Base-by-base conservation (phyloP, 257 asterid species). In the Euphrasia confusa region DNA sequence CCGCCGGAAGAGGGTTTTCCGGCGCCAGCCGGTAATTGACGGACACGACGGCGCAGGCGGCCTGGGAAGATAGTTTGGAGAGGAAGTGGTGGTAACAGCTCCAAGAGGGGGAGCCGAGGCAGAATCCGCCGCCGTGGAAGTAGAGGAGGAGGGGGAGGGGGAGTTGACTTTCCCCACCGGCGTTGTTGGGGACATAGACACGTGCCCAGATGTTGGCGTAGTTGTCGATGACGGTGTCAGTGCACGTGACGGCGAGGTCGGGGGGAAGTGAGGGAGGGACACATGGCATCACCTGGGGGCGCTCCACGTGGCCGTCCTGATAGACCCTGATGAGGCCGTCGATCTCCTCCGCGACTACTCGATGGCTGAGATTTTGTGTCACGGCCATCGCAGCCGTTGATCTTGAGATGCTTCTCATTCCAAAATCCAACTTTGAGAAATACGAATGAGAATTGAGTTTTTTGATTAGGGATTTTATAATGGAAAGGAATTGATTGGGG, bases 41-140 rank as follows among this genome's bases (percentile, higher is more conserved):
- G 0, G 98, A 88, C 68, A 82, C 72, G 78, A 90, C 72, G 3
- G 70, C 82, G 54, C 91, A 85, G 59, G 59, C 68, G 30, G 79
- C 57, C 47, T 58, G 71, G 7, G 84, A 33, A 42, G 94, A 75
- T 28, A 90, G 59, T 39, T 74, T 85, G 2, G 86, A 79, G 0
- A 90, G 80, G 72, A 88, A 85, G 5, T 88, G 88, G 52, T 88
- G 95, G 79, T 90, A 90, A 69, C 94, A 88, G 53, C 64, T 69
- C 96, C 96, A 88, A 5, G 94, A 79, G 8, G 95, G 77, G 30
- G 96, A 78, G 13, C 95, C 98, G 9, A 90, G 94, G 54, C 98
- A 90, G 61, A 90, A 88, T 42, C 95, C 96, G 63, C 96, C 96
- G 0, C 96, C 96, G 66, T 86, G 96, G 57, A 86, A 91, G 77